Percentiles rank a stretch among this genome's conserved stretches.
Evolutionary conservation across 1,139 yeast genomes (phyloP).

Genomic region (Suhomyces bokatorum): DNA sequence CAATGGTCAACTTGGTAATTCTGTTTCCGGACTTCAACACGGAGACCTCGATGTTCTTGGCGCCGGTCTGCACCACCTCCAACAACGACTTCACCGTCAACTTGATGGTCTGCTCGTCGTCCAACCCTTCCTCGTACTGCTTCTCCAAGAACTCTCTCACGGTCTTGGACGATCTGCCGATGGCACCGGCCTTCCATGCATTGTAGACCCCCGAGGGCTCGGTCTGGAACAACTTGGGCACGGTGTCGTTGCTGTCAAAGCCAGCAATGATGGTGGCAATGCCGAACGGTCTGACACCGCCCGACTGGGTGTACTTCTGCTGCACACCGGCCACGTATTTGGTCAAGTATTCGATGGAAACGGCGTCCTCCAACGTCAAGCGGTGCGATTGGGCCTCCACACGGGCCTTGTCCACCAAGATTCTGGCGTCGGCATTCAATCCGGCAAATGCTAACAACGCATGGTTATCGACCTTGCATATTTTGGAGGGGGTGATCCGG

Average conservation of each 20-base stretch:
- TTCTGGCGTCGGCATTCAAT: slow-evolving; percentile 94
- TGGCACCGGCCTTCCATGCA: slow-evolving; percentile 99
- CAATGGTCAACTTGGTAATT: slow-evolving; percentile 59
- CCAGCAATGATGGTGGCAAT: slow-evolving; percentile 95
- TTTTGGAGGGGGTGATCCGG: slow-evolving; percentile 91
- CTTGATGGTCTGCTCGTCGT: slow-evolving; percentile 73
- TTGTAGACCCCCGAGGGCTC: slow-evolving; percentile 98
- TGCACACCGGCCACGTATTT: slow-evolving; percentile 96
- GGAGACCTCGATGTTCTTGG: slow-evolving; percentile 91
- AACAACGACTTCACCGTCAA: slow-evolving; percentile 83
- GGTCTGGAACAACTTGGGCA: slow-evolving; percentile 86
- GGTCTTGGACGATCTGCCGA: slow-evolving; percentile 93
- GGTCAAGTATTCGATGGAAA: slow-evolving; percentile 87
- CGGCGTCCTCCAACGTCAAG: slow-evolving; percentile 91
- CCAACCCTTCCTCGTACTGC: slow-evolving; percentile 72
- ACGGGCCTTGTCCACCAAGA: slow-evolving; percentile 91
- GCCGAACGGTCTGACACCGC: slow-evolving; percentile 96
- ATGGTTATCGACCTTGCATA: slow-evolving; percentile 88
- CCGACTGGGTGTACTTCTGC: slow-evolving; percentile 96
- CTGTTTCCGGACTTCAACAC: slow-evolving; percentile 71
- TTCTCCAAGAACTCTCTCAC: slow-evolving; percentile 95
- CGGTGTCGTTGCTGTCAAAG: slow-evolving; percentile 80
- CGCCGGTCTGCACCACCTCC: slow-evolving; percentile 98
- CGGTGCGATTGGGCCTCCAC: slow-evolving; percentile 97
- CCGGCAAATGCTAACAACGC: slow-evolving; percentile 95